Conservation (phyloP, 225 moss, liverwort and hornwort species). For the Thuidium tamariscinum region DNA sequence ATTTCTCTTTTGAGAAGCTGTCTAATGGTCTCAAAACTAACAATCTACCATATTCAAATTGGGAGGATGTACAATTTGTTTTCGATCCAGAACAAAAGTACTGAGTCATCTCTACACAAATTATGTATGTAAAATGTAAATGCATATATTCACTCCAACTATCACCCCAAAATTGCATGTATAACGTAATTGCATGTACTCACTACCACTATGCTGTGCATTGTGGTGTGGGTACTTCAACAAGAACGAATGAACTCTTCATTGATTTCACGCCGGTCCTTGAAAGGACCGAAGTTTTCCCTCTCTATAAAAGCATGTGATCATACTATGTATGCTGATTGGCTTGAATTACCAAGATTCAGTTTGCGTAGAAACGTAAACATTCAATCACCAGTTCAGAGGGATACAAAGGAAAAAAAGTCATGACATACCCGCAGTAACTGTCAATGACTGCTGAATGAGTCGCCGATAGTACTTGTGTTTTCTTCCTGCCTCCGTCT, state of each 20-base stretch:
- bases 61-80: background rate
- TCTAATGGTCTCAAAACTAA: no score
- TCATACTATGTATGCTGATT: background rate
- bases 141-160: background rate
- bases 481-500: constrained; percentile 87
- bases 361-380: background rate
- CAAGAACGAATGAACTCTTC: background rate
- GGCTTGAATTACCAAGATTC: background rate
- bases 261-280: background rate
- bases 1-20: background rate
- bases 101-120: background rate
- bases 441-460: constrained; percentile 72
- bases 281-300: background rate
- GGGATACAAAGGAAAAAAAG: background rate
- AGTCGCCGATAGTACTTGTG: constrained; percentile 81
- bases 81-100: background rate
- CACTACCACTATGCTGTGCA: background rate
- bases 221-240: background rate
- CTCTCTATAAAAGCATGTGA: background rate
- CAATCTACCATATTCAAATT: background rate
- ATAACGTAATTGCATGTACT: background rate
- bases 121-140: background rate
- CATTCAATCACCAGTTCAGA: background rate
- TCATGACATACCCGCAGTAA: constrained; percentile 62
- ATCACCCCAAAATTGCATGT: background rate